Percentiles rank a stretch among this genome's conserved stretches.
These are phyloP conservation scores for Vinca minor DNA, from an alignment of 257 asterid species.

Conservation along the genomic window DNA sequence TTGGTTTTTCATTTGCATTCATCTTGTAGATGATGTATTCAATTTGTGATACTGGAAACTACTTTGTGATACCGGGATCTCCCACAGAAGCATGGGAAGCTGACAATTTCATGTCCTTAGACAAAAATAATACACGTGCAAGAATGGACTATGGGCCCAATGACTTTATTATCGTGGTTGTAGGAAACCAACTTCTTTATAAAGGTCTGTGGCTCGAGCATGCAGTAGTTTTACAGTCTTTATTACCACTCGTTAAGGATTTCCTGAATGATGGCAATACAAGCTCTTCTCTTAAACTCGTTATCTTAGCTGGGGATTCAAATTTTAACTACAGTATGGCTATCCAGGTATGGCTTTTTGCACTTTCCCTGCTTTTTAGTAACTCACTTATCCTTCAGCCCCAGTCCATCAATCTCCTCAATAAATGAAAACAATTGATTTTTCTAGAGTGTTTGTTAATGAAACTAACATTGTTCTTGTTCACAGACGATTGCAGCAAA, in stretches of 20 bases:
- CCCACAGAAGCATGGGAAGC: slow-evolving; percentile 63
- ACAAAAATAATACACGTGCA: slow-evolving; percentile 24
- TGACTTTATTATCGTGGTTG: slow-evolving; percentile 55
- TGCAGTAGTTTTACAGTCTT: slow-evolving; percentile 71
- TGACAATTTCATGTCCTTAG: slow-evolving; percentile 26
- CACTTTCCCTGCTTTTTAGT: background rate
- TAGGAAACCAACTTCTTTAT: slow-evolving; percentile 66
- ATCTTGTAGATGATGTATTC: slow-evolving; percentile 70
- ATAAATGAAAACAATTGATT: background rate
- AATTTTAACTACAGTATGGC: slow-evolving; percentile 52
- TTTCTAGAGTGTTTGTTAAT: background rate
- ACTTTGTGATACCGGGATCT: slow-evolving; percentile 81
- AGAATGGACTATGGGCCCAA: slow-evolving; percentile 31
- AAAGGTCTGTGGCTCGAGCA: slow-evolving; percentile 87
- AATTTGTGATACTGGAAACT: slow-evolving; percentile 75
- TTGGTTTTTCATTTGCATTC: slow-evolving; percentile 14
- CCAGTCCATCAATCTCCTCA: background rate
- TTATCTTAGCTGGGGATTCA: slow-evolving; percentile 49
- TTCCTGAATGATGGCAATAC: slow-evolving; percentile 28
- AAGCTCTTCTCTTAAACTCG: slow-evolving; percentile 55
- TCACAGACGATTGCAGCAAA: slow-evolving; percentile 59
- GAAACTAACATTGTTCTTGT: slow-evolving; percentile 13
- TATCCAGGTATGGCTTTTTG: slow-evolving; percentile 53
- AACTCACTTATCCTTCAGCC: background rate
- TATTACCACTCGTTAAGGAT: slow-evolving; percentile 46